Base-by-base conservation (phyloP, 208 protist genomes). In the Endotrypanum monterogeii region DNA sequence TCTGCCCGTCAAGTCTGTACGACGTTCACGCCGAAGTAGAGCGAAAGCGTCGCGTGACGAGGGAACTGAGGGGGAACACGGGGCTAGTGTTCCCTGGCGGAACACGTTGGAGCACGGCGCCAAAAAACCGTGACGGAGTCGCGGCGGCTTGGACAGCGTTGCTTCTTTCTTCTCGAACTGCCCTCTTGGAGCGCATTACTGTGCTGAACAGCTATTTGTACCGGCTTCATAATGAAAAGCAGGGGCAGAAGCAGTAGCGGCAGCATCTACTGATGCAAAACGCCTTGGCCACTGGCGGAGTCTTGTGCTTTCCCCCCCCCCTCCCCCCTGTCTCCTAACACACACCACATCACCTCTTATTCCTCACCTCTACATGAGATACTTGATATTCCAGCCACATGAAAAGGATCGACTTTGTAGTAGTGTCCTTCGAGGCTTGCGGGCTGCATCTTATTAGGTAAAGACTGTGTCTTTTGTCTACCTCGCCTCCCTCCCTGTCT, bases 71-170 rank as follows among this genome's bases (percentile, higher is more conserved):
- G 48, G 35, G 35, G 18, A 2, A 62, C 5, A 5, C 58, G 0
- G 51, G 30, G 39, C 16, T 7, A 23, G 41, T 25, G 5, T 79
- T 79, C 54, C 39, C 61, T 14, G 74, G 67, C n/a, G 67, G 74
- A 6, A 68, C 39, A 0, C 67, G 68, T 28, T 74, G 74, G 74
- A 74, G 67, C 12, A 79, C 74, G 8, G 65, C 68, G 1, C 25
- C 46, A 11, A 7, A 58, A 20, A 69, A 79, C 25, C 32, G 48
- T 3, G 46, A n/a, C 25, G n/a, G 44, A 2, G 70, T 84, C 28
- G 23, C 63, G 32, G 75, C 20, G 32, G 83, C 83, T 2, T 91
- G 78, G 67, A 77, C 85, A n/a, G 82, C 67, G 37, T 68, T 91
- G 35, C 46, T 86, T 39, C 28, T 30, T 23, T 46, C 82, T 8